Percentiles rank a stretch among this genome's conserved stretches.
These are phyloP conservation scores for Ascochyta rabiei DNA, from an alignment of 2,329 filamentous ascomycete genomes.

Conservation along the genomic window DNA sequence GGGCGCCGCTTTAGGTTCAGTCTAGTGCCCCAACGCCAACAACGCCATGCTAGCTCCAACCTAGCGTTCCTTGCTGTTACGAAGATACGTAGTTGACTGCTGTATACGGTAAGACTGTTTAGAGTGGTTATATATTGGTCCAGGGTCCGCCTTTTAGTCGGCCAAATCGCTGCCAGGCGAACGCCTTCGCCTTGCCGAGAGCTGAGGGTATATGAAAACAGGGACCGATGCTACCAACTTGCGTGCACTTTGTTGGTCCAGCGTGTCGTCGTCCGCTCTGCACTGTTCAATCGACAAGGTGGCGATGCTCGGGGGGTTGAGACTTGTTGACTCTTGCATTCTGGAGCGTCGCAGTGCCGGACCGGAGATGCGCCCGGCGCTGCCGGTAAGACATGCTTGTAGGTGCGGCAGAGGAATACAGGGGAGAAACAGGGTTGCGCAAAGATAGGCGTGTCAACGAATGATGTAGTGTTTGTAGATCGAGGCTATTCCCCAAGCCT, in stretches of 20 bases:
- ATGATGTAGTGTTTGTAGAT: constrained; percentile 10
- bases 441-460: constrained; percentile 9
- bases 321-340: neutral
- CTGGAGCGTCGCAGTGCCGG: neutral
- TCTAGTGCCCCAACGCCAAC: constrained; percentile 10
- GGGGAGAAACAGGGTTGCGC: constrained; percentile 9
- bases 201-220: constrained; percentile 15
- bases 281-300: neutral
- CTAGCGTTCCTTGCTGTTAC: constrained; percentile 1
- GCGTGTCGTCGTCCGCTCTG: neutral
- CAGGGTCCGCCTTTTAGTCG: neutral
- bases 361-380: neutral
- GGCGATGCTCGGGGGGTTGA: neutral
- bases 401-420: neutral
- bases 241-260: neutral
- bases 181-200: constrained; percentile 14
- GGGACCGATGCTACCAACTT: constrained; percentile 2
- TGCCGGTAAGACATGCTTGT: constrained; percentile 3
- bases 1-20: constrained; percentile 15
- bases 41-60: constrained; percentile 5
- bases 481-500: constrained; percentile 16
- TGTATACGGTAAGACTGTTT: constrained; percentile 10
- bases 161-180: neutral
- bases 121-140: constrained; percentile 10
- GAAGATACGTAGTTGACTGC: neutral